phyloP scores from a whole-genome alignment of 208 protist genomes.

The Trypanosoma congolense region DNA sequence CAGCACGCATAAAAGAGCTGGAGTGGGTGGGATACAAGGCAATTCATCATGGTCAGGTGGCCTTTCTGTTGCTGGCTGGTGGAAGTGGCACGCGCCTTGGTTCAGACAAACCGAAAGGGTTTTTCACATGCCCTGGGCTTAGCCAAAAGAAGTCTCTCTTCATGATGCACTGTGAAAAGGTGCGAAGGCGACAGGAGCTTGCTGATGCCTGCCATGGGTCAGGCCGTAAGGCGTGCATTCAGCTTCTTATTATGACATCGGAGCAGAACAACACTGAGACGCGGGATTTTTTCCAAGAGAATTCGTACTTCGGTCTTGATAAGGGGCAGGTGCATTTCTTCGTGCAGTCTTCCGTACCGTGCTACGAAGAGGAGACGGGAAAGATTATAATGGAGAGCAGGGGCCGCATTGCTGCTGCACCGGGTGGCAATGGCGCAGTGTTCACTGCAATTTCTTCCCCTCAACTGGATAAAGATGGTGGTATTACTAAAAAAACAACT shows the following conservation, averaged over 20 bases:
- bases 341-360: conserved; percentile 88
- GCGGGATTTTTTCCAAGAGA: conserved; percentile 84
- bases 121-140: conserved; percentile 65
- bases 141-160: conserved; percentile 94
- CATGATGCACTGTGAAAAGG: conserved; percentile 94
- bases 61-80: conserved; percentile 95
- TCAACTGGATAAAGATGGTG: not conserved
- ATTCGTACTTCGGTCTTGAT: conserved; percentile 94
- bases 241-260: conserved; percentile 96
- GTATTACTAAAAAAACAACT: not conserved
- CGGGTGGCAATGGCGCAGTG: conserved; percentile 97
- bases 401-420: conserved; percentile 71
- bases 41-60: conserved; percentile 83
- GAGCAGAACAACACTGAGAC: conserved; percentile 91
- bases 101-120: conserved; percentile 93
- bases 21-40: conserved; percentile 51
- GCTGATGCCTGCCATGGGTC: conserved; percentile 17
- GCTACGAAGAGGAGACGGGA: conserved; percentile 85
- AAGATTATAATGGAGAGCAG: conserved; percentile 89
- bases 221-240: conserved; percentile 23
- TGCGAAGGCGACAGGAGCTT: conserved; percentile 84
- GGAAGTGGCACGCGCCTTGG: conserved; percentile 98
- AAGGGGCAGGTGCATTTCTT: conserved; percentile 93
- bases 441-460: conserved; percentile 39
- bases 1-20: conserved; percentile 4